Conservation (phyloP, 768 basidiomycete species). For the Tricholoma terreum region DNA sequence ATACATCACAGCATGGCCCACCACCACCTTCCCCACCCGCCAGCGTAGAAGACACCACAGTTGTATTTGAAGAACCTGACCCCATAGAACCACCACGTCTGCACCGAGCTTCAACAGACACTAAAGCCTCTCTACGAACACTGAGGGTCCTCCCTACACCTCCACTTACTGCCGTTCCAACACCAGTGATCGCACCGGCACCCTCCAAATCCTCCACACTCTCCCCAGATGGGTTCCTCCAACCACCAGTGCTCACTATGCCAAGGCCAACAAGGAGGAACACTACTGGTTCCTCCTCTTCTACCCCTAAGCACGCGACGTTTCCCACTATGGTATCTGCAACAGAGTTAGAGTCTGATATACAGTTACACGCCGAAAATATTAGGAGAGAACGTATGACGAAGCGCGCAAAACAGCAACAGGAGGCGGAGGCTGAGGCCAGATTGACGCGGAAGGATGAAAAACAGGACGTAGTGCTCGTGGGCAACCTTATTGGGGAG, state of each 20-base stretch:
- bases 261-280: constrained; percentile 57
- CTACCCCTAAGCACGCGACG: constrained; percentile 32
- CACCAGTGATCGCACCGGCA: constrained; percentile 3
- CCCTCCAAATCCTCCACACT: constrained; percentile 19
- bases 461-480: constrained; percentile 55
- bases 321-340: constrained; percentile 30
- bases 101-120: constrained; percentile 52
- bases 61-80: not conserved
- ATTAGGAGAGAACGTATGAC: constrained; percentile 75
- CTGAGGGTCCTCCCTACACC: constrained; percentile 16
- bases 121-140: constrained; percentile 37
- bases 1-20: constrained; percentile 16
- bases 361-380: constrained; percentile 84
- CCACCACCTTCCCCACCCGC: constrained; percentile 33
- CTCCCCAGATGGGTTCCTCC: constrained; percentile 46
- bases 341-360: constrained; percentile 71
- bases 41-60: constrained; percentile 25
- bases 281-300: constrained; percentile 61
- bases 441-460: constrained; percentile 39
- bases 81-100: constrained; percentile 14
- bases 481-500: constrained; percentile 97
- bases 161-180: constrained; percentile 8
- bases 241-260: constrained; percentile 41
- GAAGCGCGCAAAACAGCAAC: constrained; percentile 67
- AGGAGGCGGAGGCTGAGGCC: constrained; percentile 59